Percentiles rank a stretch among this genome's conserved stretches.
phyloP scores from a whole-genome alignment of 108 stramenopile genomes.

The Conticribra guillardii region DNA sequence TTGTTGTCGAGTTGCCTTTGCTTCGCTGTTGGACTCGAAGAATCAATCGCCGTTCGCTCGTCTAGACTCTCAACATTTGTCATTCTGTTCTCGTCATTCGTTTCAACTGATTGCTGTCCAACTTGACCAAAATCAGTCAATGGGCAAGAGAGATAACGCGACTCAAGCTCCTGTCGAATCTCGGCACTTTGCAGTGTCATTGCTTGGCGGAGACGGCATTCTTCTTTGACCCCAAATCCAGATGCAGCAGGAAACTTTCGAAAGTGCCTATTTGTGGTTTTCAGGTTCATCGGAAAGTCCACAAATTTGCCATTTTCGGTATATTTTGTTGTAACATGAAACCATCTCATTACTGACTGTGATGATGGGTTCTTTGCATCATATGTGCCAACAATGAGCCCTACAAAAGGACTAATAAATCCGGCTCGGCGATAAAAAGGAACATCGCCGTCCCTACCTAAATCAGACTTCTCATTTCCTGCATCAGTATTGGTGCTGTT shows the following conservation, averaged over 20 bases:
- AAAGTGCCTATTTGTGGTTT: constrained; percentile 40
- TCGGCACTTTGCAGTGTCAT: constrained; percentile 17
- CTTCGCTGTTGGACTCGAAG: too few relatives aligned
- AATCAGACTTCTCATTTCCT: not conserved
- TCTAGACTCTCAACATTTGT: too few relatives aligned
- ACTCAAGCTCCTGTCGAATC: constrained; percentile 36
- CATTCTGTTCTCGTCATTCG: too few relatives aligned
- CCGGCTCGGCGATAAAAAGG: not conserved
- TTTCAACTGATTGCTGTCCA: too few relatives aligned
- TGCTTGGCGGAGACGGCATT: constrained; percentile 22
- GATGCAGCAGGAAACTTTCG: constrained; percentile 17
- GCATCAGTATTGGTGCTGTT: not conserved
- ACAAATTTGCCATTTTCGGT: constrained; percentile 27
- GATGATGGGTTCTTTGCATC: constrained; percentile 39
- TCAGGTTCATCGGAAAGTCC: constrained; percentile 45
- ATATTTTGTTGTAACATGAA: constrained; percentile 43
- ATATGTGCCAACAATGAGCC: constrained; percentile 63
- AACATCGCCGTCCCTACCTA: constrained; percentile 3
- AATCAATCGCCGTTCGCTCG: too few relatives aligned
- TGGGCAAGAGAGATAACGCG: constrained; percentile 35
- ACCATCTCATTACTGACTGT: constrained; percentile 53
- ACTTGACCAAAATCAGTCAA: not conserved
- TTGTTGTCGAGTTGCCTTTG: too few relatives aligned
- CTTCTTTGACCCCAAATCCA: constrained; percentile 1
- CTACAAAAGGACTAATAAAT: constrained; percentile 47